These are phyloP conservation scores for Vaccinium vitisidaea DNA, from an alignment of 148 eudicot genomes.

Conservation along the genomic window DNA sequence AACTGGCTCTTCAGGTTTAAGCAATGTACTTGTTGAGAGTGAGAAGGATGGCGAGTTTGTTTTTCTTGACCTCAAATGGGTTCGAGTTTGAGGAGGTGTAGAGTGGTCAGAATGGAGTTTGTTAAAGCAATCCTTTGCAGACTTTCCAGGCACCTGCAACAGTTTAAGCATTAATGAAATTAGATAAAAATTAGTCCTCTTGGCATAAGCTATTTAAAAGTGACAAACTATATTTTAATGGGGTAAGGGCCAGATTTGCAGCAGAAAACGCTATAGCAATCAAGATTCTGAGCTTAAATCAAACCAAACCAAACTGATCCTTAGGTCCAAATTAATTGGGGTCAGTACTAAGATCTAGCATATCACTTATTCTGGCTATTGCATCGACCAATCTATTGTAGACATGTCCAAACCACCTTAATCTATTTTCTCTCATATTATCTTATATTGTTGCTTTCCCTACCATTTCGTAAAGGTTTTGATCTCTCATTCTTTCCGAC, in stretches of 20 bases:
- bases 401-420: not conserved
- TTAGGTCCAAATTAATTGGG: not conserved
- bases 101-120: constrained; percentile 61
- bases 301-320: not conserved
- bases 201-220: not conserved
- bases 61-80: constrained; percentile 47
- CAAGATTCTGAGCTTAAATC: not conserved
- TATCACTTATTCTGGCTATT: not conserved
- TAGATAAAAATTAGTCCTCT: not conserved
- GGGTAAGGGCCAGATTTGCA: not conserved
- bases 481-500: not conserved
- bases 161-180: constrained; percentile 6
- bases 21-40: constrained; percentile 45
- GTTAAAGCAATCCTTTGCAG: constrained; percentile 88
- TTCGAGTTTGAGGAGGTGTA: constrained; percentile 60
- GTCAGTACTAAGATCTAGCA: not conserved
- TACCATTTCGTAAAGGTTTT: not conserved
- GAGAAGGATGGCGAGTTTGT: constrained; percentile 34
- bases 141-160: constrained; percentile 87
- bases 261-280: not conserved
- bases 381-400: not conserved
- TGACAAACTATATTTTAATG: not conserved
- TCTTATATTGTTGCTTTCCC: too few species aligned
- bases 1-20: constrained; percentile 37
- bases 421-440: not conserved